Evolutionary conservation across 83 land plant species (phyloP), one percentile per base, ranked within the genome.

Genomic region (Diphasiastrum complanatum): DNA sequence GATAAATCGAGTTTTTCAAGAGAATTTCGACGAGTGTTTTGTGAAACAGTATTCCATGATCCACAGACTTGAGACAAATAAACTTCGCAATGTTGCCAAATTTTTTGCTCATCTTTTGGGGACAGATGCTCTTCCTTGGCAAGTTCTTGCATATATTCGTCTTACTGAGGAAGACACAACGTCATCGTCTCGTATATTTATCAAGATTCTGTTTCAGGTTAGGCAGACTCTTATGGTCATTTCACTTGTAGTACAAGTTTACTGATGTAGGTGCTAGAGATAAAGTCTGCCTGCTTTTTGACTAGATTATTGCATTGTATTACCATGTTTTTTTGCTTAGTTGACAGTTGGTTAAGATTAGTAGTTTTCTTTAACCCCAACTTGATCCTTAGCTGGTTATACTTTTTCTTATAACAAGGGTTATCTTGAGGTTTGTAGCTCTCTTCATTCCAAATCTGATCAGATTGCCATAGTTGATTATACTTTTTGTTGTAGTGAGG

Each of bases 91-190:
- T 63, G 97, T 91, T 6, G 97, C 97, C 12, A 91, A 86, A 63
- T 86, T 86, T 60, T 91, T 91, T 76, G 92, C 92, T 1, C 97
- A 91, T 66, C 60, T 91, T n/a, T 76, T 91, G 26, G 97, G 86
- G 19, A 91, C 97, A 5, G 80, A 82, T 74, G 93, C 92, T 18
- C 80, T 86, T 35, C 84, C 97, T n/a, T 91, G 89, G 97, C 85
- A 83, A 64, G 79, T 78, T 18, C 63, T 91, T 33, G 80, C 83
- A 1, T 86, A 91, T 34, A 84, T 91, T 52, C 79, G 85, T 18
- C 63, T 86, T 46, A 86, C 96, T 2, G 92, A 91, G 60, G 92
- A 91, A 51, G 97, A 86, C 48, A 91, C 97, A 2, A 91, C 92
- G 6, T 91, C 97, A 4, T 91, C 97, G 14, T 86, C 97, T 31